These are phyloP conservation scores for Paxillus rubicundulus DNA, from an alignment of 768 basidiomycete genomes.

Conservation along the genomic window DNA sequence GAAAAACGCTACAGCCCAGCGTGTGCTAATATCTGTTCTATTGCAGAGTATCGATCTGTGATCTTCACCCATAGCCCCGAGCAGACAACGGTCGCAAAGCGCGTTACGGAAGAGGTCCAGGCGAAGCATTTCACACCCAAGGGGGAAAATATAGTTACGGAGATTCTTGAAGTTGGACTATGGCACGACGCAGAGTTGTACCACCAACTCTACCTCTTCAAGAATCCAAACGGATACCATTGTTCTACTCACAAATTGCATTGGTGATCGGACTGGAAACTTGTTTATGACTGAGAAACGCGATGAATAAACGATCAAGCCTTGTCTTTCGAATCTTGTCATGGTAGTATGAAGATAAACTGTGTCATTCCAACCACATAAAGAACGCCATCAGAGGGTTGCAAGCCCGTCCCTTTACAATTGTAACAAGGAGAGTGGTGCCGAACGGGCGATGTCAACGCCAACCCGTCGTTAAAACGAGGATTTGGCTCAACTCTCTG, in stretches of 20 bases:
- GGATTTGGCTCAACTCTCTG: slow-evolving; percentile 56
- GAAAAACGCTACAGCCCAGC: background rate
- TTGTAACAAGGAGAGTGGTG: slow-evolving; percentile 57
- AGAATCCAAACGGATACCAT: slow-evolving; percentile 86
- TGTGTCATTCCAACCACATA: slow-evolving; percentile 6
- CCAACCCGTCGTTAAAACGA: slow-evolving; percentile 37
- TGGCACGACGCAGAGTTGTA: slow-evolving; percentile 89
- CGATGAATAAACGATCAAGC: too few relatives aligned
- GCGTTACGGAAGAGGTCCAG: slow-evolving; percentile 81
- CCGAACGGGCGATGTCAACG: slow-evolving; percentile 67
- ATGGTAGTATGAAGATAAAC: background rate
- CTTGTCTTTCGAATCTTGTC: background rate
- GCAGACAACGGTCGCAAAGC: slow-evolving; percentile 68
- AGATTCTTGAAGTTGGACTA: slow-evolving; percentile 61
- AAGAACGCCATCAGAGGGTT: slow-evolving; percentile 51
- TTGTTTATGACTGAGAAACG: too few relatives aligned
- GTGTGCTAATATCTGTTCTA: background rate
- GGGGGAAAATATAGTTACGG: slow-evolving; percentile 73
- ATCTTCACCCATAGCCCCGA: slow-evolving; percentile 80
- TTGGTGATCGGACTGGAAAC: slow-evolving; percentile 51
- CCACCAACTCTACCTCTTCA: slow-evolving; percentile 76
- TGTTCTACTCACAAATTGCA: slow-evolving; percentile 86
- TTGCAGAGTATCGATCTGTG: slow-evolving; percentile 84
- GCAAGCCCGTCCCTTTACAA: slow-evolving; percentile 55
- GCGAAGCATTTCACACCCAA: slow-evolving; percentile 76